These are phyloP conservation scores for Ascoidea asiatica DNA, from an alignment of 805 yeast genomes.

Conservation along the genomic window DNA sequence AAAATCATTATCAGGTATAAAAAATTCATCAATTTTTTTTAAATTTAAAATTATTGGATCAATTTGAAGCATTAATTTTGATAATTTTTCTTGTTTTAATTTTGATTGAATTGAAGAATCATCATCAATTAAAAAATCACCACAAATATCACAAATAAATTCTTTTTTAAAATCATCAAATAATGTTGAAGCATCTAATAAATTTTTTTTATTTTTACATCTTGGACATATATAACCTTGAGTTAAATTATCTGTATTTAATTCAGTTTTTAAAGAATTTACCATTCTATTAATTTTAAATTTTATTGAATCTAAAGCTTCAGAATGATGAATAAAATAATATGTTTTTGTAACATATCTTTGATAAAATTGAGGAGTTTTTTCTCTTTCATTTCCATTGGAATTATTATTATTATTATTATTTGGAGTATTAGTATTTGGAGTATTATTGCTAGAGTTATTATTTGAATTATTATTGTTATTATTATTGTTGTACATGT, in stretches of 20 bases:
- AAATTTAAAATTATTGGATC: conserved; percentile 77
- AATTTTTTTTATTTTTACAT: conserved; percentile 70
- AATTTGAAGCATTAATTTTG: conserved; percentile 75
- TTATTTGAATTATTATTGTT: background rate
- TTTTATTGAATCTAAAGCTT: conserved; percentile 89
- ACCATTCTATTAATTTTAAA: conserved; percentile 92
- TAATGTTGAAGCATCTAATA: conserved; percentile 77
- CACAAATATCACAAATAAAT: conserved; percentile 79
- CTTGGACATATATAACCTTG: conserved; percentile 89
- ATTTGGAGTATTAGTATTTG: background rate
- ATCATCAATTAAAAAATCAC: conserved; percentile 67
- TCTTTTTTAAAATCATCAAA: conserved; percentile 68
- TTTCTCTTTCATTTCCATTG: conserved; percentile 24
- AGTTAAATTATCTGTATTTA: conserved; percentile 67
- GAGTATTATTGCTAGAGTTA: background rate
- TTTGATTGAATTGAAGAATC: conserved; percentile 75
- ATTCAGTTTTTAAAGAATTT: conserved; percentile 62
- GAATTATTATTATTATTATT: background rate
- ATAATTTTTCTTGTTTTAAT: conserved; percentile 68
- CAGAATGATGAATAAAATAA: conserved; percentile 79
- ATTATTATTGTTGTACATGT: too few species aligned
- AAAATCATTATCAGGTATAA: conserved; percentile 78
- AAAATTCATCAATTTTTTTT: conserved; percentile 69
- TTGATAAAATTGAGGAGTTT: conserved; percentile 33
- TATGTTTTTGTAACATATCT: conserved; percentile 67